Conservation (phyloP, 768 basidiomycete genomes). For the Boletus subparvulus region DNA sequence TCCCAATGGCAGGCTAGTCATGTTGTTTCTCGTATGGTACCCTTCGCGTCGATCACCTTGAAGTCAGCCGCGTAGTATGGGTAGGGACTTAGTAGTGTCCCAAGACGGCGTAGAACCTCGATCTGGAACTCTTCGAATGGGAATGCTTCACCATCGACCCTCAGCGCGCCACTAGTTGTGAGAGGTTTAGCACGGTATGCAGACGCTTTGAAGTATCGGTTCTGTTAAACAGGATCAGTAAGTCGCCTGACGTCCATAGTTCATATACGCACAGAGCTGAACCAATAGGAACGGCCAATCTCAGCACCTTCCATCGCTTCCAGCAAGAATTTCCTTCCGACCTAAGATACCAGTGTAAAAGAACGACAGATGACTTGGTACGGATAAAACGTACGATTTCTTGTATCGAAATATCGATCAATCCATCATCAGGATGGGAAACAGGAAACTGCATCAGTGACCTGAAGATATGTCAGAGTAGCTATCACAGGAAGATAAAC, state of each 20-base stretch:
- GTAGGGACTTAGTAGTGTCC: conserved; percentile 61
- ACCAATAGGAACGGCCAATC: conserved; percentile 62
- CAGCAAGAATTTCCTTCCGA: conserved; percentile 48
- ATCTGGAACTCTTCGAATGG: conserved; percentile 76
- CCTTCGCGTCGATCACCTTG: conserved; percentile 25
- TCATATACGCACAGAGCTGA: conserved; percentile 45
- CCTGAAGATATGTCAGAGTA: conserved; percentile 32
- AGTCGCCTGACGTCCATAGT: not conserved
- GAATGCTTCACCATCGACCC: conserved; percentile 78
- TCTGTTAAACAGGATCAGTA: conserved; percentile 37
- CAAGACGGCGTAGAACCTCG: conserved; percentile 69
- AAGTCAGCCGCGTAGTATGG: conserved; percentile 57
- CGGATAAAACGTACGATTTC: conserved; percentile 45
- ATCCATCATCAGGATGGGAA: conserved; percentile 74
- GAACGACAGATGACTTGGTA: not conserved
- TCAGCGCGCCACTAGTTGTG: conserved; percentile 50
- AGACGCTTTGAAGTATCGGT: conserved; percentile 69
- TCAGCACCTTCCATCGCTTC: conserved; percentile 59
- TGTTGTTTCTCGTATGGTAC: conserved; percentile 17
- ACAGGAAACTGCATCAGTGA: conserved; percentile 85
- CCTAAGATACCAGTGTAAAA: conserved; percentile 16
- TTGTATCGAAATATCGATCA: conserved; percentile 71
- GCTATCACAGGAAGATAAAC: not conserved
- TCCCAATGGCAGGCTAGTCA: not conserved
- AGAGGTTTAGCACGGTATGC: conserved; percentile 73